A percentile compares a stretch with the other conserved stretches of the same genome.
These are phyloP conservation scores for Candida parachauliodes DNA, from an alignment of 805 yeast genomes.

Conservation along the genomic window DNA sequence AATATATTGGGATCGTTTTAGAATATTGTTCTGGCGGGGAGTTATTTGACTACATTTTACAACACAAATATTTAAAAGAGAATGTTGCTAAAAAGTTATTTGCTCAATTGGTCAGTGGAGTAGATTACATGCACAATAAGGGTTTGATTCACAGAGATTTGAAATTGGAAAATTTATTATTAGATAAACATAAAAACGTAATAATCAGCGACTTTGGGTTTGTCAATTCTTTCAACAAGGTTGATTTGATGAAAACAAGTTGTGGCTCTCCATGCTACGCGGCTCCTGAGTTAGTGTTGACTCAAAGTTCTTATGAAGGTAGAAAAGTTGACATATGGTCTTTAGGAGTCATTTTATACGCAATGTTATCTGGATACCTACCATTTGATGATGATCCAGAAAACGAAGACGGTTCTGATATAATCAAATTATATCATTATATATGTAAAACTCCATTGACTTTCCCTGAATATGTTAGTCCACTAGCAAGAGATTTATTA, in stretches of 20 bases:
- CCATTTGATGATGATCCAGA: slow-evolving; percentile 98
- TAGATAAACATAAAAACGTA: slow-evolving; percentile 84
- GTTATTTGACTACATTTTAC: slow-evolving; percentile 85
- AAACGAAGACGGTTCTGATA: slow-evolving; percentile 94
- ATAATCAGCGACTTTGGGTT: slow-evolving; percentile 92
- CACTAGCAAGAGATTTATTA: slow-evolving; percentile 85
- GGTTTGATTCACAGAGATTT: slow-evolving; percentile 78
- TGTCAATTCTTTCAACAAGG: slow-evolving; percentile 72
- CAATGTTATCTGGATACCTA: slow-evolving; percentile 94
- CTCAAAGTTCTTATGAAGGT: slow-evolving; percentile 84
- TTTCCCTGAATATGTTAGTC: slow-evolving; percentile 89
- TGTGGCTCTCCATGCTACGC: slow-evolving; percentile 99
- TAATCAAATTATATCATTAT: slow-evolving; percentile 84
- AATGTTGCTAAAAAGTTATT: slow-evolving; percentile 80
- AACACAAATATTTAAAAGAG: slow-evolving; percentile 83
- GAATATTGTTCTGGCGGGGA: slow-evolving; percentile 99
- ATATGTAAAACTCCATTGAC: slow-evolving; percentile 89
- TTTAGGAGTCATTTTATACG: slow-evolving; percentile 90
- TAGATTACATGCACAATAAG: slow-evolving; percentile 79
- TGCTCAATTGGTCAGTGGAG: slow-evolving; percentile 92
- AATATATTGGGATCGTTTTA: slow-evolving; percentile 91
- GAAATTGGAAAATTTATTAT: slow-evolving; percentile 67
- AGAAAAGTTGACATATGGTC: slow-evolving; percentile 97
- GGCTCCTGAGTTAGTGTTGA: slow-evolving; percentile 93
- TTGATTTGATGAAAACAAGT: slow-evolving; percentile 86